phyloP scores from a whole-genome alignment of 768 basidiomycete species.

The Coprinopsis sp. region DNA sequence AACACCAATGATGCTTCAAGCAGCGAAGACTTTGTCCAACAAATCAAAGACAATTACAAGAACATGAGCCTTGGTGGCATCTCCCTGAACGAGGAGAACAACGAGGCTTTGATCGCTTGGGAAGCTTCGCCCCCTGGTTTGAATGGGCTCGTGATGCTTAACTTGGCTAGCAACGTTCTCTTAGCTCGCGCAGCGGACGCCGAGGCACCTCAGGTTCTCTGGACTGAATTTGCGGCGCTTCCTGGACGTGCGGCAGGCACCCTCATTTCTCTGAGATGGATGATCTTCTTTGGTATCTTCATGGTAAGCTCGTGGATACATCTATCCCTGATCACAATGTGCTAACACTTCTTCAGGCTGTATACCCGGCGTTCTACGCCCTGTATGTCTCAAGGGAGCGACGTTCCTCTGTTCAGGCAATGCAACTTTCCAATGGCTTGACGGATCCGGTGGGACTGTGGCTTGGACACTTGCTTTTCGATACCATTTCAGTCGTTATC shows the following conservation, averaged over 20 bases:
- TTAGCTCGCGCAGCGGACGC: conserved; percentile 25
- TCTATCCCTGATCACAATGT: neutral
- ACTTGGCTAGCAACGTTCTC: conserved; percentile 62
- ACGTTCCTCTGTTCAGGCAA: conserved; percentile 69
- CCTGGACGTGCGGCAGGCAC: conserved; percentile 53
- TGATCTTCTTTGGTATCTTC: conserved; percentile 65
- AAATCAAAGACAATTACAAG: conserved; percentile 45
- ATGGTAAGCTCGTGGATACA: conserved; percentile 46
- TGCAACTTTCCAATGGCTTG: conserved; percentile 77
- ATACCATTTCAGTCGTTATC: conserved; percentile 55
- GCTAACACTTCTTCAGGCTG: conserved; percentile 37
- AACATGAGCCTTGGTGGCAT: conserved; percentile 65
- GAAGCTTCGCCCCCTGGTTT: conserved; percentile 59
- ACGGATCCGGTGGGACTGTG: conserved; percentile 66
- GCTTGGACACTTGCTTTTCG: conserved; percentile 77
- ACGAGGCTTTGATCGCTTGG: conserved; percentile 62
- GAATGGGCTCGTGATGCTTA: conserved; percentile 58
- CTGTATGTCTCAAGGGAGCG: conserved; percentile 74
- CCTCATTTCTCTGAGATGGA: conserved; percentile 64
- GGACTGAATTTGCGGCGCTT: conserved; percentile 53
- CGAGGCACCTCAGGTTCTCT: conserved; percentile 45
- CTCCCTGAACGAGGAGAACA: conserved; percentile 50
- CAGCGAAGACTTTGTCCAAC: conserved; percentile 55
- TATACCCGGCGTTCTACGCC: conserved; percentile 79
- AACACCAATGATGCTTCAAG: conserved; percentile 40